Conservation (phyloP, 2,329 filamentous ascomycete species). For the Dothistroma septosporum region DNA sequence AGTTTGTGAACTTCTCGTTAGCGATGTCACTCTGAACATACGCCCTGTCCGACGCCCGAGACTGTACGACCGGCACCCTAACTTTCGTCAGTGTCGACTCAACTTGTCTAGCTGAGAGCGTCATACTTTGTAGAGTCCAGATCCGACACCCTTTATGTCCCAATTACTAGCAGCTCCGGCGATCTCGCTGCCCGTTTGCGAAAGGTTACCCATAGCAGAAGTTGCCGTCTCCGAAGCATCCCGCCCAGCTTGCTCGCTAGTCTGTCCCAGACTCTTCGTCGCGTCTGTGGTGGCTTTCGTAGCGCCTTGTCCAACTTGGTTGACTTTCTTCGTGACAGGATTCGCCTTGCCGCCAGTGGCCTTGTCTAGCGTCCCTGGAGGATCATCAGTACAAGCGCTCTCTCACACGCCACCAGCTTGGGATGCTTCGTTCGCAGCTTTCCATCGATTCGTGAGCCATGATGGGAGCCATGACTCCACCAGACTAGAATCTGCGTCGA, state of each 20-base stretch:
- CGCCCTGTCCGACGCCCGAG: slow-evolving; percentile 27
- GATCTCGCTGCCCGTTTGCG: slow-evolving; percentile 29
- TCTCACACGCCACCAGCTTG: slow-evolving; percentile 6
- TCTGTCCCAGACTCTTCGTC: slow-evolving; percentile 38
- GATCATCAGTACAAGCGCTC: slow-evolving; percentile 3
- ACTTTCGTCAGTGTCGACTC: neutral
- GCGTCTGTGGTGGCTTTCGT: slow-evolving; percentile 34
- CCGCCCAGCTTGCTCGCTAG: slow-evolving; percentile 29
- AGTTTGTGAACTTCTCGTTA: slow-evolving; percentile 6
- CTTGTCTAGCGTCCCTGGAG: slow-evolving; percentile 33
- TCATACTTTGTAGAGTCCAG: slow-evolving; percentile 19
- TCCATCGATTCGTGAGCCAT: slow-evolving; percentile 28
- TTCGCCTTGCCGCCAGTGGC: slow-evolving; percentile 29
- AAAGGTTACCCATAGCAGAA: slow-evolving; percentile 28
- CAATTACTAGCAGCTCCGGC: slow-evolving; percentile 25
- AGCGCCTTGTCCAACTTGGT: slow-evolving; percentile 34
- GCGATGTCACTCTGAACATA: neutral
- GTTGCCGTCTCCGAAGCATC: slow-evolving; percentile 35
- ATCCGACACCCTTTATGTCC: slow-evolving; percentile 31
- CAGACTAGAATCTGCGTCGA: slow-evolving; percentile 15
- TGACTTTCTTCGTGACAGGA: slow-evolving; percentile 33
- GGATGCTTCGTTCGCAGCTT: slow-evolving; percentile 20
- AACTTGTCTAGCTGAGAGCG: neutral
- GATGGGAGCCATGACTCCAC: slow-evolving; percentile 27
- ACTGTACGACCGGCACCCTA: slow-evolving; percentile 28